These are phyloP conservation scores for Thozetella sp. DNA, from an alignment of 495 filamentous ascomycete species.

Conservation along the genomic window DNA sequence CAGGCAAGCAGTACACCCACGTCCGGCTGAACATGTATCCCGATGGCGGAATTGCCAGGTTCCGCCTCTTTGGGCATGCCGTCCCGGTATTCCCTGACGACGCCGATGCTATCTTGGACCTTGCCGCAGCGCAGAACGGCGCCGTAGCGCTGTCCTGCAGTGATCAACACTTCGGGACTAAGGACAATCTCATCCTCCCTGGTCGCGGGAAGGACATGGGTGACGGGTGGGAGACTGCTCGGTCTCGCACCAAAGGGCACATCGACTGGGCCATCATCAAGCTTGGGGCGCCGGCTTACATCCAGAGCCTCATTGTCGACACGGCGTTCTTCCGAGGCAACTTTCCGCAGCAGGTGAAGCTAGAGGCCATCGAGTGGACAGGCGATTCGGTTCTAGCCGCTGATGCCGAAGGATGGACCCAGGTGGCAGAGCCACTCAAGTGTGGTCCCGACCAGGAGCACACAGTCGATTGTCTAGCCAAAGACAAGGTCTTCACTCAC, in stretches of 20 bases:
- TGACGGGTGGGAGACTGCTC: slow-evolving; percentile 92
- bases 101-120: slow-evolving; percentile 68
- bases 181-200: slow-evolving; percentile 81
- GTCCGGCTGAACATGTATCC: slow-evolving; percentile 89
- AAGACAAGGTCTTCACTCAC: slow-evolving; percentile 68
- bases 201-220: slow-evolving; percentile 91
- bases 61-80: slow-evolving; percentile 79
- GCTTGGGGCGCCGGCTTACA: slow-evolving; percentile 70
- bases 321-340: slow-evolving; percentile 92
- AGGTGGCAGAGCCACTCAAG: slow-evolving; percentile 66
- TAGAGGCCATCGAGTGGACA: slow-evolving; percentile 64
- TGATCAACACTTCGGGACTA: slow-evolving; percentile 85
- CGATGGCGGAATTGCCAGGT: slow-evolving; percentile 90
- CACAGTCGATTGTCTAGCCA: slow-evolving; percentile 58
- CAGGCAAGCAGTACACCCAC: slow-evolving; percentile 75
- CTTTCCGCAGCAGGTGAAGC: slow-evolving; percentile 76
- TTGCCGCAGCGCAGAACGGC: slow-evolving; percentile 81
- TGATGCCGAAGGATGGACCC: slow-evolving; percentile 69
- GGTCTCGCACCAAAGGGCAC: slow-evolving; percentile 75
- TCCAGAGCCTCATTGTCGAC: slow-evolving; percentile 78
- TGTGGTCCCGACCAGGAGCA: slow-evolving; percentile 84
- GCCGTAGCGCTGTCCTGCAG: slow-evolving; percentile 75
- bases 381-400: slow-evolving; percentile 54
- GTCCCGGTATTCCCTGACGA: slow-evolving; percentile 70
- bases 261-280: slow-evolving; percentile 84